phyloP scores from a whole-genome alignment of 768 basidiomycete species.

The Chiua virens region DNA sequence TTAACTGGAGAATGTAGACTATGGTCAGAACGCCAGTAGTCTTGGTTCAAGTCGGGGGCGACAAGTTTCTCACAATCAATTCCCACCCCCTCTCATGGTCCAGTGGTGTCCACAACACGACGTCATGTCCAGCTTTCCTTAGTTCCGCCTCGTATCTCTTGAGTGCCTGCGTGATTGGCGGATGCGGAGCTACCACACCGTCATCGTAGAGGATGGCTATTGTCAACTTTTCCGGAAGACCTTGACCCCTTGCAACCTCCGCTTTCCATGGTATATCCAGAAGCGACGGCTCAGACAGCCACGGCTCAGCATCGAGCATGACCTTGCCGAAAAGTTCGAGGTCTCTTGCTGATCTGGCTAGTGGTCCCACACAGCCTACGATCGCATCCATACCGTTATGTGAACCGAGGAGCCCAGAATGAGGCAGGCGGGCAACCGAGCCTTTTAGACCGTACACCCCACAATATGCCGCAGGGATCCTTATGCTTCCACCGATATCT shows the following conservation, averaged over 20 bases:
- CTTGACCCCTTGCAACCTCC: conserved; percentile 37
- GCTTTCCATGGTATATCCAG: conserved; percentile 51
- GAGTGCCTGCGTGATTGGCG: conserved; percentile 45
- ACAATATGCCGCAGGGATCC: conserved; percentile 41
- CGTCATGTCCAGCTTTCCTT: conserved; percentile 48
- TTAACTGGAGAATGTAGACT: conserved; percentile 31
- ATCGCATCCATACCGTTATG: conserved; percentile 56
- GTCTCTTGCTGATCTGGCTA: conserved; percentile 49
- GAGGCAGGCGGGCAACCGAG: conserved; percentile 51
- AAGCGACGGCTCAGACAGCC: conserved; percentile 46
- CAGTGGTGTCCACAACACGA: conserved; percentile 48
- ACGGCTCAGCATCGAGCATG: conserved; percentile 47
- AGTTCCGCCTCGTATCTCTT: conserved; percentile 39
- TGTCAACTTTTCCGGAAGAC: conserved; percentile 40
- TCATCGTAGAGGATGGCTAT: conserved; percentile 53
- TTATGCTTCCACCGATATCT: conserved; percentile 50
- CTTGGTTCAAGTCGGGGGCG: background rate
- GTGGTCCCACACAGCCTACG: conserved; percentile 48
- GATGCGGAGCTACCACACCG: conserved; percentile 49
- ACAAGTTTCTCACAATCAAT: conserved; percentile 37
- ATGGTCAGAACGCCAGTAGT: too few species aligned
- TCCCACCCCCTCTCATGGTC: conserved; percentile 47
- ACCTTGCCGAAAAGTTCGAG: conserved; percentile 47
- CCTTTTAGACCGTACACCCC: conserved; percentile 46
- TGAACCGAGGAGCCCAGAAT: conserved; percentile 48